Percentiles rank a stretch among this genome's conserved stretches.
These are phyloP conservation scores for Crithidia thermophila DNA, from an alignment of 208 protist species.

Conservation along the genomic window DNA sequence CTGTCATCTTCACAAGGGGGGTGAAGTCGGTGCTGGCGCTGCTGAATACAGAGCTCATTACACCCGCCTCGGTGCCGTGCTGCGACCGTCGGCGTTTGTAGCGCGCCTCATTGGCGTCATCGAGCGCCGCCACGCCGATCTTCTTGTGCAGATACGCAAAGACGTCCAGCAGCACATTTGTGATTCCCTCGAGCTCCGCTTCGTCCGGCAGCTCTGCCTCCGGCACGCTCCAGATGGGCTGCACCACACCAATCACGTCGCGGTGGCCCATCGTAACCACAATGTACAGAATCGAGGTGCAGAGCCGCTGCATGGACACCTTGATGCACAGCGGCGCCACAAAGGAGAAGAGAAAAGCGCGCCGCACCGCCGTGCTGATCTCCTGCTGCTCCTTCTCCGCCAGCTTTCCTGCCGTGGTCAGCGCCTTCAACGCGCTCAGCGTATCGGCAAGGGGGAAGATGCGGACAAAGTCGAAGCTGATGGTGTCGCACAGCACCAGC, in stretches of 20 bases:
- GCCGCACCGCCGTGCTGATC: slow-evolving; percentile 53
- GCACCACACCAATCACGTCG: slow-evolving; percentile 25
- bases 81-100: slow-evolving; percentile 48
- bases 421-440: slow-evolving; percentile 41
- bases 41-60: slow-evolving; percentile 34
- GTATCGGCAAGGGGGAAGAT: slow-evolving; percentile 59
- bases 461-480: slow-evolving; percentile 82
- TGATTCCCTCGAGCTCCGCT: slow-evolving; percentile 61
- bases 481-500: slow-evolving; percentile 71
- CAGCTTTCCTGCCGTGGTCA: slow-evolving; percentile 17
- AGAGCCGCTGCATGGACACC: slow-evolving; percentile 44
- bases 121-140: slow-evolving; percentile 59
- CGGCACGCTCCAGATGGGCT: slow-evolving; percentile 20
- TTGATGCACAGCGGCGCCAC: slow-evolving; percentile 70
- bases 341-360: slow-evolving; percentile 71
- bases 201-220: slow-evolving; percentile 33
- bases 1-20: slow-evolving; percentile 27
- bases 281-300: slow-evolving; percentile 57
- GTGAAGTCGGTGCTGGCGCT: slow-evolving; percentile 37
- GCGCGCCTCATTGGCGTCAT: slow-evolving; percentile 63
- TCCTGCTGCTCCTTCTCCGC: slow-evolving; percentile 15
- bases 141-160: slow-evolving; percentile 78
- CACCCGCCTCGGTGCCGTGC: slow-evolving; percentile 23
- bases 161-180: slow-evolving; percentile 71
- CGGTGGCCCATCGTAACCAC: slow-evolving; percentile 35